phyloP scores from a whole-genome alignment of 225 moss, liverwort and hornwort species.

The Polytrichum formosum region DNA sequence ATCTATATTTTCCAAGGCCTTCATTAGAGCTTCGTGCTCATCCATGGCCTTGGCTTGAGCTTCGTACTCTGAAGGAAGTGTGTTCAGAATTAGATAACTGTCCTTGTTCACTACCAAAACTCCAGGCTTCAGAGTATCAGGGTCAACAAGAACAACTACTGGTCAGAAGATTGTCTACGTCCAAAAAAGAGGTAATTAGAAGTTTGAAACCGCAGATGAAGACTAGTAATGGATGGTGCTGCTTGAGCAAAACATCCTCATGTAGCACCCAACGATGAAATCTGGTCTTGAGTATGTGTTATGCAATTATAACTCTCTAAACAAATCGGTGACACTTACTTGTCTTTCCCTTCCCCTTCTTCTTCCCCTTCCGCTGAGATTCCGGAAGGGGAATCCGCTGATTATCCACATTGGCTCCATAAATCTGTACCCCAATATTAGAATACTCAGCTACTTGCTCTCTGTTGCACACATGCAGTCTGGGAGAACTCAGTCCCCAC shows the following conservation, averaged over 20 bases:
- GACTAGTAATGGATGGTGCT: no score
- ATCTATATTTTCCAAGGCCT: no score
- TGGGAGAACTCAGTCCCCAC: no score
- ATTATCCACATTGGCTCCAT: constrained; percentile 98
- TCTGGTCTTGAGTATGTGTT: not conserved
- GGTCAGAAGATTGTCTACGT: constrained; percentile 89
- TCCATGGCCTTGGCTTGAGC: constrained; percentile 95
- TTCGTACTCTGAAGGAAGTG: constrained; percentile 90
- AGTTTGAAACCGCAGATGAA: not conserved
- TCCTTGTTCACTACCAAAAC: constrained; percentile 97
- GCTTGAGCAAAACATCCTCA: not conserved
- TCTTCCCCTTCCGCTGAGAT: no score
- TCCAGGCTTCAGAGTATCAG: constrained; percentile 86
- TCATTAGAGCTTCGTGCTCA: no score
- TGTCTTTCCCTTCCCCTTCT: constrained; percentile 99
- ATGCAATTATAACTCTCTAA: not conserved
- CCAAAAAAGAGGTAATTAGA: constrained; percentile 18
- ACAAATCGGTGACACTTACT: constrained; percentile 34
- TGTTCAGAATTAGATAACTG: constrained; percentile 92
- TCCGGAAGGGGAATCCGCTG: no score
- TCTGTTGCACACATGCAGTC: no score
- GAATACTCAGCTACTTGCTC: no score
- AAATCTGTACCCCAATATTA: no score
- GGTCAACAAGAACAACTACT: constrained; percentile 91
- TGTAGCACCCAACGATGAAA: not conserved